These are phyloP conservation scores for Whalleya microplaca DNA, from an alignment of 2,329 filamentous ascomycete genomes.

Conservation along the genomic window DNA sequence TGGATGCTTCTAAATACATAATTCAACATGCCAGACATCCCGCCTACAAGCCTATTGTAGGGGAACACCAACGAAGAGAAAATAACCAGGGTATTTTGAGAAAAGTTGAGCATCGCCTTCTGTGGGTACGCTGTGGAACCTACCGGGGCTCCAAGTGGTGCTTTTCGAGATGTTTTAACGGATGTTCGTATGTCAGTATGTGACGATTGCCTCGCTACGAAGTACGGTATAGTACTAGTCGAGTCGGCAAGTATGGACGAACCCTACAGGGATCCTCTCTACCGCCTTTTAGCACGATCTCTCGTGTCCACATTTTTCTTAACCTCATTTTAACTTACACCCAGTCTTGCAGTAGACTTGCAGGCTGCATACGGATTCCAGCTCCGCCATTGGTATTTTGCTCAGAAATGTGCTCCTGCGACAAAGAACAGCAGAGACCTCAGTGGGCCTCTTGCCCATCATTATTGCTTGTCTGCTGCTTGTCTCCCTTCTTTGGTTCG, in stretches of 20 bases:
- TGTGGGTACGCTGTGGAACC: too few relatives aligned
- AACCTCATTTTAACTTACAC: conserved; percentile 37
- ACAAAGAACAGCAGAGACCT: conserved; percentile 5
- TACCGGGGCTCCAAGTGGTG: background rate
- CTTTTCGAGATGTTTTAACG: background rate
- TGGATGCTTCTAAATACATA: background rate
- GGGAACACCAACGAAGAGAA: background rate
- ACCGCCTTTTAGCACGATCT: conserved; percentile 8
- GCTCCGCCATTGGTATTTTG: conserved; percentile 15
- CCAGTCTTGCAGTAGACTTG: conserved; percentile 30
- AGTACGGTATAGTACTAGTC: too few relatives aligned
- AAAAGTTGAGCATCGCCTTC: too few relatives aligned
- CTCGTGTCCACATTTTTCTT: conserved; percentile 21
- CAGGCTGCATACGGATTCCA: conserved; percentile 31
- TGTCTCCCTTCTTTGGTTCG: conserved; percentile 14
- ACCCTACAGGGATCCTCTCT: background rate
- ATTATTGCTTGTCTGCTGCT: conserved; percentile 20
- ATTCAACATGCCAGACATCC: background rate
- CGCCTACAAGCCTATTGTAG: background rate
- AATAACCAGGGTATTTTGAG: background rate
- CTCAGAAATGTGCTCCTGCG: conserved; percentile 16
- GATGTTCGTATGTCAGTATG: too few relatives aligned
- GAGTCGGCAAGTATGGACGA: too few relatives aligned
- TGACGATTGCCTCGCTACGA: too few relatives aligned
- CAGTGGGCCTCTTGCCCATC: conserved; percentile 26